Conservation (phyloP, 805 yeast species). For the Kodamaea lidongshanica region DNA sequence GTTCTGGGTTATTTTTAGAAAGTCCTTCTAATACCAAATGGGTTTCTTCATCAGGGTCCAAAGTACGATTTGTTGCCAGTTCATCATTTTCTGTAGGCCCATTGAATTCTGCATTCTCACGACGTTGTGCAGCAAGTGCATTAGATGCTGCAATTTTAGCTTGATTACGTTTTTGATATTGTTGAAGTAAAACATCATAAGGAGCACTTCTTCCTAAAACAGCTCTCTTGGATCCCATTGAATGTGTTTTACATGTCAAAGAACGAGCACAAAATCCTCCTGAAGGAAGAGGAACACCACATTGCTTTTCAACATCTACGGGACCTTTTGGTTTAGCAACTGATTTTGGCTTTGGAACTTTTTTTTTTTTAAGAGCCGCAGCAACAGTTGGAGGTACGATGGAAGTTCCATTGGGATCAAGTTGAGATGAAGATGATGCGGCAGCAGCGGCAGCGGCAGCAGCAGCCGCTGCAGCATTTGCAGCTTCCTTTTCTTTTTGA, state of each 20-base stretch:
- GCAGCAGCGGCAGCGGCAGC: constrained; percentile 31
- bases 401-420: constrained; percentile 4
- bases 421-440: constrained; percentile 8
- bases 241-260: constrained; percentile 93
- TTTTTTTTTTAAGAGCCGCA: constrained; percentile 22
- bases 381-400: constrained; percentile 8
- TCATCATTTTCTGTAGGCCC: constrained; percentile 18
- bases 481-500: constrained; percentile 42
- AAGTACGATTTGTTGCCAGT: constrained; percentile 31
- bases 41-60: constrained; percentile 89
- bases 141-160: constrained; percentile 80
- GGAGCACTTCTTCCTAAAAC: constrained; percentile 92
- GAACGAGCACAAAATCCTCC: constrained; percentile 98
- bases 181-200: constrained; percentile 79
- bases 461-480: constrained; percentile 42
- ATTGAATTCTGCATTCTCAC: constrained; percentile 51
- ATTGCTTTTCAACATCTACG: constrained; percentile 86
- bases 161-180: constrained; percentile 88
- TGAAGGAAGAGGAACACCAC: constrained; percentile 90
- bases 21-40: constrained; percentile 88
- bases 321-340: constrained; percentile 66
- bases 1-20: constrained; percentile 70
- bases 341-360: constrained; percentile 32
- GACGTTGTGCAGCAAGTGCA: constrained; percentile 71
- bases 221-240: constrained; percentile 97